These are phyloP conservation scores for Logfia minima DNA, from an alignment of 129 eudicot species.

Conservation along the genomic window DNA sequence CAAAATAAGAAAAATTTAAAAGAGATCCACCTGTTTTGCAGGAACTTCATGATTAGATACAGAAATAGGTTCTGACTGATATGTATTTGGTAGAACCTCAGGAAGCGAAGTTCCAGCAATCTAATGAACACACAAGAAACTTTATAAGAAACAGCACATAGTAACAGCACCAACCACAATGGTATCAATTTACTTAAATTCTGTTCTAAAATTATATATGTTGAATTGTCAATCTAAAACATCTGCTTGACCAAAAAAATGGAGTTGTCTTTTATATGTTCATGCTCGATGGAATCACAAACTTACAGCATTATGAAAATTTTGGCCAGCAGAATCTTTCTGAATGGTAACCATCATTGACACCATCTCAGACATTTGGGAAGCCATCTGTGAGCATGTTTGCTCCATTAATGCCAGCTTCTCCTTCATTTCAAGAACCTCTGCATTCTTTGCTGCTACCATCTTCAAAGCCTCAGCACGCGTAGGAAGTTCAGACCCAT, in stretches of 20 bases:
- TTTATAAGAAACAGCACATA: neutral
- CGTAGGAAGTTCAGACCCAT: constrained; percentile 30
- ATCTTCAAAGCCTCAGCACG: constrained; percentile 48
- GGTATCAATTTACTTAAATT: neutral
- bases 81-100: constrained; percentile 9
- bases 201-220: neutral
- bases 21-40: constrained; percentile 28
- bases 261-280: neutral
- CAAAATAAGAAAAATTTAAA: neutral
- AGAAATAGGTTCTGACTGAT: constrained; percentile 17
- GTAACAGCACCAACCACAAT: neutral
- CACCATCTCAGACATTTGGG: constrained; percentile 59
- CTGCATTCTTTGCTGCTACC: constrained; percentile 44
- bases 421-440: constrained; percentile 52
- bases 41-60: constrained; percentile 21
- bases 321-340: constrained; percentile 21
- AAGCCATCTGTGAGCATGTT: constrained; percentile 56
- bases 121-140: constrained; percentile 20
- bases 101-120: constrained; percentile 29
- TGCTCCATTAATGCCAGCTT: constrained; percentile 51
- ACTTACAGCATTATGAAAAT: constrained; percentile 30
- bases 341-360: constrained; percentile 51
- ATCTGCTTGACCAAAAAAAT: neutral
- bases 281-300: neutral
- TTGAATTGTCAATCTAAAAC: neutral